Evolutionary conservation across 495 filamentous ascomycete species (phyloP).

Genomic region (Xylaria bambusicola): DNA sequence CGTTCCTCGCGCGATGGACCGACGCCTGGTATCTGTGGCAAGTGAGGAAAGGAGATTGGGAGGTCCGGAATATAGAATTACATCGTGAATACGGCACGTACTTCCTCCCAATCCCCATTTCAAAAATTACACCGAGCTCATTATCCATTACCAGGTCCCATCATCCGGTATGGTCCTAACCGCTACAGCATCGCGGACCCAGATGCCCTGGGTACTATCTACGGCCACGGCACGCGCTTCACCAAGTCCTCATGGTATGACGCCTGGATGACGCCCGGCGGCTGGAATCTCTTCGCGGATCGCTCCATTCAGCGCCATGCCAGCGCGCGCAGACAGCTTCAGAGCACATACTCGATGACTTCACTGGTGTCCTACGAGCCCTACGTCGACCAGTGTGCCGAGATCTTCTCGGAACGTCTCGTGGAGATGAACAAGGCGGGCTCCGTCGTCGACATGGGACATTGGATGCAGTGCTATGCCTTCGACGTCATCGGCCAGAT

Average conservation of each 20-base stretch:
- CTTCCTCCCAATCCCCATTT: not conserved
- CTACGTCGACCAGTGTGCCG: constrained; percentile 54
- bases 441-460: constrained; percentile 43
- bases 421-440: constrained; percentile 38
- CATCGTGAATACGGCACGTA: constrained; percentile 35
- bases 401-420: constrained; percentile 47
- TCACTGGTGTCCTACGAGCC: constrained; percentile 56
- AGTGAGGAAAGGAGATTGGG: constrained; percentile 15
- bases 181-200: constrained; percentile 36
- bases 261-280: constrained; percentile 26
- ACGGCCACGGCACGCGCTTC: constrained; percentile 18
- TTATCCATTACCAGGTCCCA: not conserved
- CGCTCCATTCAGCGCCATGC: constrained; percentile 26
- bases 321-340: constrained; percentile 37
- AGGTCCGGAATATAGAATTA: constrained; percentile 25
- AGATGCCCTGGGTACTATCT: constrained; percentile 22
- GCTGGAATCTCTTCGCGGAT: constrained; percentile 35
- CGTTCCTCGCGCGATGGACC: constrained; percentile 25
- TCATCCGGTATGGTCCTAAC: constrained; percentile 41
- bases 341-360: constrained; percentile 54
- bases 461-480: constrained; percentile 60
- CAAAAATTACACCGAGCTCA: not conserved
- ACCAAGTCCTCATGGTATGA: constrained; percentile 36
- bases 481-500: constrained; percentile 62
- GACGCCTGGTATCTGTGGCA: constrained; percentile 24